phyloP scores from a whole-genome alignment of 108 stramenopile species.

The Skeletonema marinoi region DNA sequence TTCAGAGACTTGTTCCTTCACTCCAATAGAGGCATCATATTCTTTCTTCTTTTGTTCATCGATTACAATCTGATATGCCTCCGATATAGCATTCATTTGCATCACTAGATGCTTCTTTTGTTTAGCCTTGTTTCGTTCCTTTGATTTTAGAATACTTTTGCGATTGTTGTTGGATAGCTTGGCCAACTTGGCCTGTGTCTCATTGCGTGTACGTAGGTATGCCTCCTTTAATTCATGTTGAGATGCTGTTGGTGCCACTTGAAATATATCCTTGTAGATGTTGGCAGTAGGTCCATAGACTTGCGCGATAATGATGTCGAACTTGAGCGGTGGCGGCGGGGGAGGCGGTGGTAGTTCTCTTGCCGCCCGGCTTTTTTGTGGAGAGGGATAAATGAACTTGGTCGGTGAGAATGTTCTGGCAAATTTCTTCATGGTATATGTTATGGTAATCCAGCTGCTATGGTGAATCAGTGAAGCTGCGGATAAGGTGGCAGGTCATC shows the following conservation, averaged over 20 bases:
- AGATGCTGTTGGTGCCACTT: background rate
- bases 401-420: background rate
- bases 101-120: background rate
- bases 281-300: background rate
- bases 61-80: background rate
- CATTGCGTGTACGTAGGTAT: background rate
- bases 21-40: background rate
- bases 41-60: background rate
- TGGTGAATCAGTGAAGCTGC: too few relatives aligned
- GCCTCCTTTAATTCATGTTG: background rate
- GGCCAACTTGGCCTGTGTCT: background rate
- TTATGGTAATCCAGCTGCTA: too few relatives aligned
- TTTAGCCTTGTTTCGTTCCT: background rate
- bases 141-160: background rate
- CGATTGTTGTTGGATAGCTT: background rate
- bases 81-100: background rate
- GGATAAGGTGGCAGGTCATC: too few relatives aligned
- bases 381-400: background rate
- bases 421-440: background rate
- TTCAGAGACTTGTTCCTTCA: background rate
- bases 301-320: background rate
- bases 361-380: background rate
- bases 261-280: background rate
- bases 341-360: background rate
- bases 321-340: background rate